A percentile compares a stretch with the other conserved stretches of the same genome.
Evolutionary conservation across 2,329 filamentous ascomycete species (phyloP).

Genomic region (Nannizziopsis barbatae): DNA sequence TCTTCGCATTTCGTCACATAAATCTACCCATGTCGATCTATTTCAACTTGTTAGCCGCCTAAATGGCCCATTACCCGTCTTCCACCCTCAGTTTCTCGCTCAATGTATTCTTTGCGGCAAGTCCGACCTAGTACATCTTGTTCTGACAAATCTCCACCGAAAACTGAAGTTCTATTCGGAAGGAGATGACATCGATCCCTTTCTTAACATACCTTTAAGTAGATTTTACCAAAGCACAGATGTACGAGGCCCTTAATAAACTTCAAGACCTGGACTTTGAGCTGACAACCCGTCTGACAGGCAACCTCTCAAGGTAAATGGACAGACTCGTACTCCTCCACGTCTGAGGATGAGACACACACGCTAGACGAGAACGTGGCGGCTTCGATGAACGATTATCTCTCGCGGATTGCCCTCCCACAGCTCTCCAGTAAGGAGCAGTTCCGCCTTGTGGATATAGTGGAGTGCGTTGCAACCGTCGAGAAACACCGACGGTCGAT

Average conservation of each 20-base stretch:
- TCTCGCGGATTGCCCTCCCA: constrained; percentile 63
- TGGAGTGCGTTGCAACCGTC: constrained; percentile 73
- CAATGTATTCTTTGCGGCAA: constrained; percentile 81
- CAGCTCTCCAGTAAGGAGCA: constrained; percentile 77
- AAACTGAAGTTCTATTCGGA: constrained; percentile 73
- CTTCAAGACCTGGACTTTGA: background rate
- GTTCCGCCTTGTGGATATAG: constrained; percentile 70
- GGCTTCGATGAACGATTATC: constrained; percentile 58
- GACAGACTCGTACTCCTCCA: constrained; percentile 42
- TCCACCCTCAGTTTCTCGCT: constrained; percentile 81
- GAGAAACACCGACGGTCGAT: constrained; percentile 80
- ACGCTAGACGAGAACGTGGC: constrained; percentile 62
- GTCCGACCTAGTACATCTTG: constrained; percentile 54
- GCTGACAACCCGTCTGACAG: constrained; percentile 12
- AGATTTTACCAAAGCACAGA: constrained; percentile 39
- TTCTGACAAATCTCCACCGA: constrained; percentile 61
- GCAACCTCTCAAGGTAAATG: constrained; percentile 32
- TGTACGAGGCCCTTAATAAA: constrained; percentile 24
- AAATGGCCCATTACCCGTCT: constrained; percentile 78
- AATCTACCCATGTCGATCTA: constrained; percentile 50
- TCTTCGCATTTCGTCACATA: constrained; percentile 40
- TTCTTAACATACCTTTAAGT: constrained; percentile 50
- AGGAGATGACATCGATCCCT: constrained; percentile 68
- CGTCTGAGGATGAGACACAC: constrained; percentile 46
- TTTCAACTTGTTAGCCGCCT: constrained; percentile 73